phyloP scores from a whole-genome alignment of 2,329 filamentous ascomycete species.

The Proliferodiscus dingleyae region DNA sequence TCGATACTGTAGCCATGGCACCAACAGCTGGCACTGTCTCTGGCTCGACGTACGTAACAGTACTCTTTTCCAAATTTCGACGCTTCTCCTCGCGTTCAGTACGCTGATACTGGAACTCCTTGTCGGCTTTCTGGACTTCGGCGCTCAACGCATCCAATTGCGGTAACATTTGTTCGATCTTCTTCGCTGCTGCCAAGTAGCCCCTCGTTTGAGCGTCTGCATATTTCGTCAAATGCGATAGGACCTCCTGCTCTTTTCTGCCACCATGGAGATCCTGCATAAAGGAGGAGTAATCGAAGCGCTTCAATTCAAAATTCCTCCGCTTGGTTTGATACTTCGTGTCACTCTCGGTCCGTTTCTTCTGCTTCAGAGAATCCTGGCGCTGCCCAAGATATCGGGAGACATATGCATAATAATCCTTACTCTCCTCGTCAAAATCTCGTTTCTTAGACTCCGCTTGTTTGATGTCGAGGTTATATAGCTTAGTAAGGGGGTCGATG shows the following conservation, averaged over 20 bases:
- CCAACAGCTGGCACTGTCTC: slow-evolving; percentile 48
- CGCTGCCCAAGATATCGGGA: slow-evolving; percentile 93
- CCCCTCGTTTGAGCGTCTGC: slow-evolving; percentile 83
- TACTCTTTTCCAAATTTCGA: slow-evolving; percentile 82
- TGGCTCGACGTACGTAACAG: slow-evolving; percentile 65
- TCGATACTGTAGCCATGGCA: slow-evolving; percentile 30
- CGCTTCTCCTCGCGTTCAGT: slow-evolving; percentile 96
- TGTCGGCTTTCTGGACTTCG: slow-evolving; percentile 90
- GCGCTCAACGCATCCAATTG: slow-evolving; percentile 82
- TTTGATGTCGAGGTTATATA: slow-evolving; percentile 96
- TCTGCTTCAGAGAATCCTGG: slow-evolving; percentile 93
- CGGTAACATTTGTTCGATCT: slow-evolving; percentile 79
- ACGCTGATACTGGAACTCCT: slow-evolving; percentile 91
- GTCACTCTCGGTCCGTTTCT: slow-evolving; percentile 92
- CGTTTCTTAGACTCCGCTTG: slow-evolving; percentile 95
- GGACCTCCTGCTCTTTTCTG: slow-evolving; percentile 94
- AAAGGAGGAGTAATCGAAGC: slow-evolving; percentile 98
- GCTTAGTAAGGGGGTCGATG: slow-evolving; percentile 85
- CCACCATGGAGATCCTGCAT: slow-evolving; percentile 99
- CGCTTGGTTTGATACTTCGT: slow-evolving; percentile 94
- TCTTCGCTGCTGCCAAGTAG: slow-evolving; percentile 79
- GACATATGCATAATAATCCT: slow-evolving; percentile 96
- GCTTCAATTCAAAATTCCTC: slow-evolving; percentile 91
- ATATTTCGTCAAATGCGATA: slow-evolving; percentile 91
- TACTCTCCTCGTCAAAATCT: slow-evolving; percentile 97